Evolutionary conservation across 1,284 basidiomycete species (phyloP).

Genomic region (Sanghuangporus weigelae): DNA sequence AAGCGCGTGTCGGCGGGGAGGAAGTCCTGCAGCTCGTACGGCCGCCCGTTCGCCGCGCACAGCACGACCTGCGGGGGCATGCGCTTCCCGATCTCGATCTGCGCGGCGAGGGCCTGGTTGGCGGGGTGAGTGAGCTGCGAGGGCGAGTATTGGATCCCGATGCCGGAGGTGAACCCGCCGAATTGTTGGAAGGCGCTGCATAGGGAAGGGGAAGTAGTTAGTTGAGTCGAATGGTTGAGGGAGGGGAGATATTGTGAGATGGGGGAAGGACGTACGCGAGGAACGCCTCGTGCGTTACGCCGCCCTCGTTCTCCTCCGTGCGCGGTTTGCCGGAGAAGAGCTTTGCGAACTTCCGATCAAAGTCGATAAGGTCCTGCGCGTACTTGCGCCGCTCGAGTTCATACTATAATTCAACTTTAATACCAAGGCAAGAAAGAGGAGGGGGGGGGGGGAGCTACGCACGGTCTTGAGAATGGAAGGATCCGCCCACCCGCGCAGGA

Average conservation of each 20-base stretch:
- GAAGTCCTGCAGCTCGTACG: constrained; percentile 64
- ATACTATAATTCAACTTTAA: constrained; percentile 40
- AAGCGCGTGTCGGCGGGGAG: constrained; percentile 67
- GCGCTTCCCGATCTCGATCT: constrained; percentile 54
- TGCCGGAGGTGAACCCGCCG: constrained; percentile 57
- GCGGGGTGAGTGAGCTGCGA: constrained; percentile 44
- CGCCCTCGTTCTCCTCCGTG: constrained; percentile 48
- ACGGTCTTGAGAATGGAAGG: constrained; percentile 67
- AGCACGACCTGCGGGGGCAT: constrained; percentile 55
- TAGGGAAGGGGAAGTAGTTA: neutral
- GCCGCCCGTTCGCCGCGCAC: constrained; percentile 57
- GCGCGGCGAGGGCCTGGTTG: constrained; percentile 41
- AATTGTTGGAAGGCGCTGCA: constrained; percentile 52
- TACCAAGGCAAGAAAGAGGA: neutral
- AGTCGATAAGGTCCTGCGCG: constrained; percentile 76
- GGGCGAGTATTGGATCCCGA: constrained; percentile 56
- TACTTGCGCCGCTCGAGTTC: constrained; percentile 68
- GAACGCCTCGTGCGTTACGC: constrained; percentile 65
- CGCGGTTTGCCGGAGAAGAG: constrained; percentile 75
- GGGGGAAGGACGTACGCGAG: constrained; percentile 37
- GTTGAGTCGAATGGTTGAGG: neutral
- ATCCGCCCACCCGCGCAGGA: constrained; percentile 66
- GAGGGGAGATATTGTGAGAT: neutral
- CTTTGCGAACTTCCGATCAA: constrained; percentile 71
- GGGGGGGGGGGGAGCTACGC: constrained; percentile 23